Evolutionary conservation across 2,329 filamentous ascomycete species (phyloP), one percentile per base, ranked within the genome.

Genomic region (Fonsecaea nubica): DNA sequence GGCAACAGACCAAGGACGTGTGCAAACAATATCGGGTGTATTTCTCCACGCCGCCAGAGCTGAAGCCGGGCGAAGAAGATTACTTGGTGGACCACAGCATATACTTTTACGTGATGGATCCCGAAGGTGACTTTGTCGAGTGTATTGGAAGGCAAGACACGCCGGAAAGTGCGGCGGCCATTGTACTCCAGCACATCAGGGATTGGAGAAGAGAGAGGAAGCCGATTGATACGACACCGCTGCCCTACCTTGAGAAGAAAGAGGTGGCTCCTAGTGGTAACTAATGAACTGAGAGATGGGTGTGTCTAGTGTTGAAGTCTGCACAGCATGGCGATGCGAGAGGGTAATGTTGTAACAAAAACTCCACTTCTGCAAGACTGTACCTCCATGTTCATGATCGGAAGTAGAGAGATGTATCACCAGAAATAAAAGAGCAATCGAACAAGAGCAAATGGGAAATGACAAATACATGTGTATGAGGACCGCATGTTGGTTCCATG

Each of bases 51-150:
- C 95, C 95, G 38, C 84, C 87, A 73, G 86, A 93, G 70, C 92
- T 98, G 64, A 90, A 93, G 83, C 90, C 93, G 0, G 95, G 94
- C 1, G 91, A 97, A 83, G 72, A 74, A 57, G 95, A 99, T 79
- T 99, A 99, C 77, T 80, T 99, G 74, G 95, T 99, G 12, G 95
- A 99, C 79, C 95, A 99, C 82, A 97, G 93, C 79, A 99, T 99
- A 73, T 99, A 99, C 84, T 99, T 99, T 76, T 99, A 99, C 79
- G 82, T 99, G 72, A 99, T 99, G 95, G 95, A 98, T 78, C 95
- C 95, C 0, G 93, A 98, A 73, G 94, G 94, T 21, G 93, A 99
- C 78, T 99, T 99, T 79, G 94, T 99, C 33, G 96, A 99, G 82
- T 96, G 93, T 12, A 89, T 99, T 75, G 95, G 95, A 18, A 85